Evolutionary conservation across 345 rosid species (phyloP).

Genomic region (Chamaenerion angustifolium): DNA sequence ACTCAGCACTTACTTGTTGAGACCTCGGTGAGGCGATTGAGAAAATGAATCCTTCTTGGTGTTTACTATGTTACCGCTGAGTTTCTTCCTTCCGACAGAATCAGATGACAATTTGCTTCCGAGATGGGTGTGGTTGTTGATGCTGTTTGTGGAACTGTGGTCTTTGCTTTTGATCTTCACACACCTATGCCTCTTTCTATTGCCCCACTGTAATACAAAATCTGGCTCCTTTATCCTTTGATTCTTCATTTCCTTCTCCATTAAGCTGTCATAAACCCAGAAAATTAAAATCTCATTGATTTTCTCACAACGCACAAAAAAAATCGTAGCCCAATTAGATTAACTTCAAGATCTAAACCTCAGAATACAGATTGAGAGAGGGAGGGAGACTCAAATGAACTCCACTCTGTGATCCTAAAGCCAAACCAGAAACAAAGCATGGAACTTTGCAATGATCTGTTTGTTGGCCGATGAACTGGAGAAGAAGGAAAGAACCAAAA

Average conservation of each 20-base stretch:
- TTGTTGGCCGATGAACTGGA: too few relatives aligned
- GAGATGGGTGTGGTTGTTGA: constrained; percentile 13
- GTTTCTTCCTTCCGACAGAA: constrained; percentile 42
- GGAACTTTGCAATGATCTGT: too few relatives aligned
- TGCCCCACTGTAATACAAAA: constrained; percentile 90
- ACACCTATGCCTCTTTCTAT: constrained; percentile 71
- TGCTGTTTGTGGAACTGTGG: constrained; percentile 24
- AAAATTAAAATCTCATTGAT: background rate
- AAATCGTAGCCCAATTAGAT: background rate
- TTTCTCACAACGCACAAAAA: background rate
- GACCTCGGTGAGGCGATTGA: constrained; percentile 28
- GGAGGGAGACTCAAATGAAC: background rate
- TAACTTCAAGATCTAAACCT: constrained; percentile 10
- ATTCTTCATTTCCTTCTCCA: constrained; percentile 60
- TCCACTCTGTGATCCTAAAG: background rate
- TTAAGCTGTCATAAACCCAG: constrained; percentile 9
- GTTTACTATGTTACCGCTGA: constrained; percentile 26
- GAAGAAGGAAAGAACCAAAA: too few relatives aligned
- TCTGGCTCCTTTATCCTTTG: constrained; percentile 52
- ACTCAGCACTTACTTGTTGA: constrained; percentile 30
- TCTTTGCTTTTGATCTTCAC: constrained; percentile 64
- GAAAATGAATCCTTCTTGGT: constrained; percentile 42
- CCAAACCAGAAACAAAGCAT: background rate
- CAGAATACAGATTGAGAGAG: background rate
- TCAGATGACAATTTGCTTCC: constrained; percentile 28